phyloP scores from a whole-genome alignment of 129 eudicot genomes.

The Arctium minus region DNA sequence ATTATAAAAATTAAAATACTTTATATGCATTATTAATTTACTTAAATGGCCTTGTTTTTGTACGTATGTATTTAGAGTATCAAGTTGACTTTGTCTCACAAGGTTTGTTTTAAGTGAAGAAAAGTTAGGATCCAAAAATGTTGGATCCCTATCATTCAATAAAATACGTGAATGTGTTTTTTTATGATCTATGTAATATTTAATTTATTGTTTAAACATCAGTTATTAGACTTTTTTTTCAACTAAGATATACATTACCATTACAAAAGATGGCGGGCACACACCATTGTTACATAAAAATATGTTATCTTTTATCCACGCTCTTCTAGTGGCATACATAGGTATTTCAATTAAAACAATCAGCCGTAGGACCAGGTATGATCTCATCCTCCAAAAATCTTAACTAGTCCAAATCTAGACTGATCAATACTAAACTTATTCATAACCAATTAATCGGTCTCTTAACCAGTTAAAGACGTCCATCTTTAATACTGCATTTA shows the following conservation, averaged over 20 bases:
- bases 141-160: background rate
- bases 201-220: too few species aligned
- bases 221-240: background rate
- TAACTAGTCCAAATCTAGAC: background rate
- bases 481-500: background rate
- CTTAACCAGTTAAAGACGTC: background rate
- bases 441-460: background rate
- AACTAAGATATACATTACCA: too few species aligned
- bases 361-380: background rate
- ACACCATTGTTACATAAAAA: background rate
- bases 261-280: background rate
- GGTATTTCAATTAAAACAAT: too few species aligned
- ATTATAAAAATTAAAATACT: too few species aligned
- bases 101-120: background rate
- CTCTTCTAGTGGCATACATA: background rate
- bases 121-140: background rate
- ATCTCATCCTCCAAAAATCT: background rate
- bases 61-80: background rate
- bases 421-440: background rate
- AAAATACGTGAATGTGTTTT: too few species aligned
- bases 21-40: background rate
- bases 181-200: background rate
- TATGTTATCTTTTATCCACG: background rate
- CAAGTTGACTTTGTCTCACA: background rate
- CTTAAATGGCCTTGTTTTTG: background rate